These are phyloP conservation scores for Madurella fahalii DNA, from an alignment of 2,329 filamentous ascomycete species.

Conservation along the genomic window DNA sequence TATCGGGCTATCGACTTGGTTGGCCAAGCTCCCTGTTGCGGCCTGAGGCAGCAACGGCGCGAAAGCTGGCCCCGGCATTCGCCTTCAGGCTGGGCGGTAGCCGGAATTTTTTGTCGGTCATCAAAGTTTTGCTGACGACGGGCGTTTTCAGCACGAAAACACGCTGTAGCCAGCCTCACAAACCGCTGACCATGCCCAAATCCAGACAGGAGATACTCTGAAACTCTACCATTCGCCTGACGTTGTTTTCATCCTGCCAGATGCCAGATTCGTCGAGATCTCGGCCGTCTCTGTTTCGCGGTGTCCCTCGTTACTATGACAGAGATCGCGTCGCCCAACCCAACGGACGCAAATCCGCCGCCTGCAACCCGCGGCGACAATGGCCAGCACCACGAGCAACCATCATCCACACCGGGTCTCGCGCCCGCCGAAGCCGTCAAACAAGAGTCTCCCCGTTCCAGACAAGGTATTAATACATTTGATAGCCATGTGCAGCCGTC, in stretches of 20 bases:
- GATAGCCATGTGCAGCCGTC: background rate
- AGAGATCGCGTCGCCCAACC: constrained; percentile 55
- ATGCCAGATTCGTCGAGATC: constrained; percentile 56
- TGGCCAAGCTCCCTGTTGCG: background rate
- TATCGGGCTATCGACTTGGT: background rate
- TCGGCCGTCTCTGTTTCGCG: constrained; percentile 45
- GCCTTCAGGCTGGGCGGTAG: constrained; percentile 22
- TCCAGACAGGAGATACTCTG: constrained; percentile 42
- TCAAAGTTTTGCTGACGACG: constrained; percentile 49
- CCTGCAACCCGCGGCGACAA: constrained; percentile 25
- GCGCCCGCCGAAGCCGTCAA: constrained; percentile 14
- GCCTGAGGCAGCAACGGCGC: constrained; percentile 20
- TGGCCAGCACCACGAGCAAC: constrained; percentile 20
- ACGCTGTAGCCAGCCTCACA: constrained; percentile 43
- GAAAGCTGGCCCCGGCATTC: constrained; percentile 15
- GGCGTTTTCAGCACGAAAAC: constrained; percentile 40
- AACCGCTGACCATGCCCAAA: constrained; percentile 54
- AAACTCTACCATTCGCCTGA: constrained; percentile 49
- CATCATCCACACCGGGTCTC: constrained; percentile 16
- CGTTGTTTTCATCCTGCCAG: constrained; percentile 51
- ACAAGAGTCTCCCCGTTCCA: background rate
- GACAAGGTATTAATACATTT: constrained; percentile 4
- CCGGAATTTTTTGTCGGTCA: constrained; percentile 35
- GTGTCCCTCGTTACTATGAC: constrained; percentile 50
- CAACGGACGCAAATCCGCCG: constrained; percentile 37